Percentiles rank a stretch among this genome's conserved stretches.
Evolutionary conservation across 805 yeast genomes (phyloP).

Genomic region (Candida incommunis): DNA sequence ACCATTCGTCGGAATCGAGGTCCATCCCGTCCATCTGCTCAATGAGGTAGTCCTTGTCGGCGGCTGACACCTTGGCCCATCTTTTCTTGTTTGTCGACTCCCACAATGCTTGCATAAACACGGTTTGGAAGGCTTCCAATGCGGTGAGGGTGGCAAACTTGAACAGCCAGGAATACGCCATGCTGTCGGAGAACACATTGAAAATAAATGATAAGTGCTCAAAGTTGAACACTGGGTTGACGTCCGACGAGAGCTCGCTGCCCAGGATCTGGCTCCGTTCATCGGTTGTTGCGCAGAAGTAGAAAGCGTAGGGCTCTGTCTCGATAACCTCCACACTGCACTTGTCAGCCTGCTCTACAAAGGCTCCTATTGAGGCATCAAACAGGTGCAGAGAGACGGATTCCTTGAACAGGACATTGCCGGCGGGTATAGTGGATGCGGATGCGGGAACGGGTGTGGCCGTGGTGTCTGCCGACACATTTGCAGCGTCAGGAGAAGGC

Average conservation of each 20-base stretch:
- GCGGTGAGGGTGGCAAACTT: conserved; percentile 31
- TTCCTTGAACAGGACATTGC: conserved; percentile 8
- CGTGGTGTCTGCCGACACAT: not conserved
- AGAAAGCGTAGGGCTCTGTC: conserved; percentile 36
- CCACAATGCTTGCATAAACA: conserved; percentile 42
- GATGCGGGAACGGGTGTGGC: conserved; percentile 1
- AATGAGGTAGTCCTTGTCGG: conserved; percentile 41
- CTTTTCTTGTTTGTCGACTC: conserved; percentile 38
- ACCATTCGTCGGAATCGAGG: conserved; percentile 20
- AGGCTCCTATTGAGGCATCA: conserved; percentile 36
- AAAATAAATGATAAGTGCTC: conserved; percentile 48
- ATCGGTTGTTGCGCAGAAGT: conserved; percentile 30
- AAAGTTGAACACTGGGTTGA: conserved; percentile 56
- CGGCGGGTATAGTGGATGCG: conserved; percentile 6
- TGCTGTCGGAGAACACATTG: conserved; percentile 30
- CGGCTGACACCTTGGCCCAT: conserved; percentile 30
- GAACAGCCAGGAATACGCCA: conserved; percentile 48
- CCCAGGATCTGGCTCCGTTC: conserved; percentile 23
- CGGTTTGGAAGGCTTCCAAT: conserved; percentile 38
- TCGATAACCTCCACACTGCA: conserved; percentile 29
- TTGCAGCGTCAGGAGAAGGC: conserved; percentile 1
- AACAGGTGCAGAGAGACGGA: conserved; percentile 38
- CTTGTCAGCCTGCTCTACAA: conserved; percentile 27
- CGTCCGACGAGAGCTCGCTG: conserved; percentile 29
- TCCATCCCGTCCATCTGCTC: conserved; percentile 35